These are phyloP conservation scores for Dipteronia dyeriana DNA, from an alignment of 345 rosid species.

Conservation along the genomic window DNA sequence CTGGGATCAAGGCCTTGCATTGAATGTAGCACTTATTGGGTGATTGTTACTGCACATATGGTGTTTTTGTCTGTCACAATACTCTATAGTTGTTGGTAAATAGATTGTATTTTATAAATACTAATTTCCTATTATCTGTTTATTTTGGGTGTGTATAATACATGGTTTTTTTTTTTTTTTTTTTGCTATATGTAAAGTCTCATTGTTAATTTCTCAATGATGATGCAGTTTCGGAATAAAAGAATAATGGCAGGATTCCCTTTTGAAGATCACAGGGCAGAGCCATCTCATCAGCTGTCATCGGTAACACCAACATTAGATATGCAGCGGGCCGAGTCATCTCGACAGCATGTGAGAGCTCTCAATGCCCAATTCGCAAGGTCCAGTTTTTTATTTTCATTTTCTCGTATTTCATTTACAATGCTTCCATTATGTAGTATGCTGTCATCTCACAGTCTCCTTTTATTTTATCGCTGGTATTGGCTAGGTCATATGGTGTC, in stretches of 20 bases:
- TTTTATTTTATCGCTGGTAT: background rate
- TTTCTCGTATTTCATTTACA: conserved; percentile 3
- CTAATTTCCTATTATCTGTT: background rate
- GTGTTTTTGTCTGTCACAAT: background rate
- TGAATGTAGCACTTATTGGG: too few relatives aligned
- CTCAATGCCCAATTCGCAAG: conserved; percentile 94
- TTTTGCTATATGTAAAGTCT: conserved; percentile 11
- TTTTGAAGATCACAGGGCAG: conserved; percentile 56
- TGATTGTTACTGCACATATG: background rate
- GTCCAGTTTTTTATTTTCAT: conserved; percentile 38
- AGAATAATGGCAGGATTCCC: conserved; percentile 61
- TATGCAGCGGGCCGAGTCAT: conserved; percentile 61
- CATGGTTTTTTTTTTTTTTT: conserved; percentile 9
- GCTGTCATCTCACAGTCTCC: background rate
- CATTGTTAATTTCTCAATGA: conserved; percentile 10
- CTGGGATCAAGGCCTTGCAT: background rate
- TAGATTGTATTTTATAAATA: background rate
- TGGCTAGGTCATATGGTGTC: background rate
- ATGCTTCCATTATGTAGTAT: background rate
- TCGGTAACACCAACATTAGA: conserved; percentile 41
- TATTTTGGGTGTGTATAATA: background rate
- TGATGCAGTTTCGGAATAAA: conserved; percentile 66
- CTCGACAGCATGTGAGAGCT: conserved; percentile 86
- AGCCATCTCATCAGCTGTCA: conserved; percentile 47
- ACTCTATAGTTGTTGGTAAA: background rate